Evolutionary conservation across 805 yeast species (phyloP), one percentile per base, ranked within the genome.

Genomic region (Saturnispora dispora): DNA sequence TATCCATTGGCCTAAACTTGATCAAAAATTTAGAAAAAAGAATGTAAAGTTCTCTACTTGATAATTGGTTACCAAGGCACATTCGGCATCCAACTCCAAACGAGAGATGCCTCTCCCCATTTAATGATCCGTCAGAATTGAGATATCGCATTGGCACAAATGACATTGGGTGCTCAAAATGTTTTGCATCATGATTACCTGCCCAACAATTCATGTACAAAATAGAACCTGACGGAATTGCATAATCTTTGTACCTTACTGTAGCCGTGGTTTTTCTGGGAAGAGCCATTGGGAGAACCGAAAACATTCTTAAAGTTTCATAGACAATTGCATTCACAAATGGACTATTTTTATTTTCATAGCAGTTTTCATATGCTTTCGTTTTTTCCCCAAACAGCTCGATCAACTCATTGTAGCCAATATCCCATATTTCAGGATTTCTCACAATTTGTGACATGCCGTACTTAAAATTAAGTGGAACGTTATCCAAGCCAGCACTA

Each of bases 401-500:
- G 55, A 75, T 22, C 2, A 83, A 62, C 40, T 73, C 74, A 0
- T 53, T 35, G 17, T 68, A 63, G 0, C 84, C 84, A 10, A 50
- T 66, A 1, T 68, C 57, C 59, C 80, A 84, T 10, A 79, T 57
- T 0, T 49, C 53, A 0, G 61, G 56, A 17, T 72, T 71, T n/a
- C 43, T 48, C 9, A 35, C 45, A 41, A 85, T 65, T 39, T 81
- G 84, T 0, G 85, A 85, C 56, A 83, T 60, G 8, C 82, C 71
- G 54, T 83, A 80, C 54, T 77, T 76, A 47, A 84, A 69, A 45
- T 79, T 83, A 32, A 83, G 69, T 0, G 88, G 82, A 0, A 83
- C 77, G 55, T 85, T 85, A 60, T 85, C 91, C 23, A 85, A 66
- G 0, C 93, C 93, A 8, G 90, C 93, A 57, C 88, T 82, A 0